Evolutionary conservation across 176 grass and related monocot species (phyloP), one percentile per base, ranked within the genome.

Genomic region (Pontederia paniculata): DNA sequence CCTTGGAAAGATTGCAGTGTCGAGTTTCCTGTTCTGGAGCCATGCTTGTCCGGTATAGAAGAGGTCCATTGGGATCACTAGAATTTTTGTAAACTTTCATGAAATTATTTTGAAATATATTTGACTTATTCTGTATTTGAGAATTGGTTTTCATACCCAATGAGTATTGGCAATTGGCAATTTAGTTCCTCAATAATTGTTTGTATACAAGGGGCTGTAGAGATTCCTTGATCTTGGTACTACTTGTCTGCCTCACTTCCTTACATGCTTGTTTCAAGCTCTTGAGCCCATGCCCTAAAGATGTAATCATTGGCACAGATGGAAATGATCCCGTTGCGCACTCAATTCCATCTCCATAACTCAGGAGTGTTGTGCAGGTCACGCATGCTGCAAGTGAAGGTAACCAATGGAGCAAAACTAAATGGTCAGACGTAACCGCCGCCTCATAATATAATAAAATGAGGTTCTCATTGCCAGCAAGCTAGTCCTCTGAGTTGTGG

Each of bases 371-470:
- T 50, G 71, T 57, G 55, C 86, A 98, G 55, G 75, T 80, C 59
- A 45, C 69, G n/a, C 66, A 98, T 80, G 67, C 93, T 91, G 65
- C 73, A 98, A 56, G 71, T 74, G 68, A 97, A 97, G 47, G 82
- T 90, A 47, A 71, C 69, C 86, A 83, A 88, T 63, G 93, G 86
- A 71, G 81, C 68, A 67, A 88, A 55, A 64, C 77, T 84, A 50
- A 88, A 76, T 67, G 80, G 73, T 42, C 66, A 77, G 8, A 56
- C 72, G n/a, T 57, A n/a, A 31, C 37, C 83, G 77, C 63, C 79
- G 87, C 51, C 89, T 80, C 91, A 97, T 97, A 73, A 97, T 97
- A 76, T 97, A 83, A 11, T 90, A 77, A 74, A 70, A 88, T 10
- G 91, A 78, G 9, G 86, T 90, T 58, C 91, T 77, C 86, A 90